These are phyloP conservation scores for Teratosphaeria pseudoeucalypti DNA, from an alignment of 2,329 filamentous ascomycete species.

Conservation along the genomic window DNA sequence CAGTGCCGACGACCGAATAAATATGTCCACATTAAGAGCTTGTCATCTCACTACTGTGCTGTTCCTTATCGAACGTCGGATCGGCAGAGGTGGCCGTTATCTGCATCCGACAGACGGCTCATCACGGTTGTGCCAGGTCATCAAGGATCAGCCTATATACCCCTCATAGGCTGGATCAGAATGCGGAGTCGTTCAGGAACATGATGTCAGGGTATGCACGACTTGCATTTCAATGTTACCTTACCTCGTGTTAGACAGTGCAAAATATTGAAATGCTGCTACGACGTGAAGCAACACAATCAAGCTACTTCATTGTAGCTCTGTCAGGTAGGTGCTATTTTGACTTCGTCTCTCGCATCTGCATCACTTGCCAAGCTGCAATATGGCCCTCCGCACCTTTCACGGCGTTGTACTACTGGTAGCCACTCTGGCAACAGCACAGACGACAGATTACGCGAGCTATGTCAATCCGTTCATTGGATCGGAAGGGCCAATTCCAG, in stretches of 20 bases:
- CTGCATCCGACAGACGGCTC: neutral
- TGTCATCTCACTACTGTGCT: neutral
- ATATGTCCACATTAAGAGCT: neutral
- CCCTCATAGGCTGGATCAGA: constrained; percentile 3
- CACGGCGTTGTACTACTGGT: neutral
- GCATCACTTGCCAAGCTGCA: neutral
- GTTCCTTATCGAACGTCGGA: neutral
- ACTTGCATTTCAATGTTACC: constrained; percentile 1
- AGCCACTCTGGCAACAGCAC: neutral
- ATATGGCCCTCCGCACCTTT: neutral
- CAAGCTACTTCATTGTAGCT: neutral
- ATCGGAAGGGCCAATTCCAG: constrained; percentile 36
- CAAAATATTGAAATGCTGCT: constrained; percentile 1
- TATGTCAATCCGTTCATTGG: constrained; percentile 44
- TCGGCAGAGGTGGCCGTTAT: neutral
- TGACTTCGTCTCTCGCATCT: neutral
- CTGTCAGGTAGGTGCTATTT: neutral
- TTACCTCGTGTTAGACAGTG: constrained; percentile 1
- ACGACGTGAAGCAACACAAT: constrained; percentile 1
- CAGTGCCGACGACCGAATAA: neutral
- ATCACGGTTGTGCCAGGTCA: neutral
- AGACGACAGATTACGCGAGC: constrained; percentile 26
- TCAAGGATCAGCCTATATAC: neutral
- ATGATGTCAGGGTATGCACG: constrained; percentile 3
- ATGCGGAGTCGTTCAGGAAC: constrained; percentile 3